Evolutionary conservation across 805 yeast species (phyloP).

Genomic region (Diddensiella santjacobensis): DNA sequence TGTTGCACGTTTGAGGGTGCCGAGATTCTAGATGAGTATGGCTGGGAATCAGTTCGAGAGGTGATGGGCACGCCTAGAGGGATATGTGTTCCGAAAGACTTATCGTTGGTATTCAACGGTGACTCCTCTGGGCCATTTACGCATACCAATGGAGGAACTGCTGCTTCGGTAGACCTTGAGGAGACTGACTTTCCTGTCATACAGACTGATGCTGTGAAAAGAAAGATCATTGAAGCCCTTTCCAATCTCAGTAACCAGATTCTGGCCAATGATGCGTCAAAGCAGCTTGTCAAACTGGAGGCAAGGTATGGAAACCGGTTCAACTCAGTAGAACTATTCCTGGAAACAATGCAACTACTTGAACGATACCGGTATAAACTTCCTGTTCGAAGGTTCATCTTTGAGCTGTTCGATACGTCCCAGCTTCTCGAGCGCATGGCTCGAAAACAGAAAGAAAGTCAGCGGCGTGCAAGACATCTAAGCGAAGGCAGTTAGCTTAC

Average conservation of each 20-base stretch:
- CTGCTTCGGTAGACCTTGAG: constrained; percentile 6
- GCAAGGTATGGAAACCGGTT: constrained; percentile 49
- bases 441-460: constrained; percentile 20
- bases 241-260: constrained; percentile 57
- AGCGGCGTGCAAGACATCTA: constrained; percentile 17
- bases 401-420: constrained; percentile 58
- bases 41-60: constrained; percentile 60
- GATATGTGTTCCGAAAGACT: constrained; percentile 39
- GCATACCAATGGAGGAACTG: constrained; percentile 2
- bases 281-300: constrained; percentile 54
- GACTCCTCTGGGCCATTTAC: background rate
- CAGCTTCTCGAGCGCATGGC: constrained; percentile 50
- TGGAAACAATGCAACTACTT: constrained; percentile 47
- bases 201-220: constrained; percentile 21
- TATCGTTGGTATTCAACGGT: constrained; percentile 21
- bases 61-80: constrained; percentile 40
- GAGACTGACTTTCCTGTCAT: constrained; percentile 22
- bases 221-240: constrained; percentile 33
- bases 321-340: constrained; percentile 53
- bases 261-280: constrained; percentile 50
- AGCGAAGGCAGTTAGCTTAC: constrained; percentile 9
- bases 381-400: constrained; percentile 58
- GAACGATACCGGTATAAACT: constrained; percentile 59
- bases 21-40: constrained; percentile 76
- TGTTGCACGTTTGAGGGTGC: constrained; percentile 72